Conservation (phyloP, 75 land plant genomes). For the Pinus albicaulis region DNA sequence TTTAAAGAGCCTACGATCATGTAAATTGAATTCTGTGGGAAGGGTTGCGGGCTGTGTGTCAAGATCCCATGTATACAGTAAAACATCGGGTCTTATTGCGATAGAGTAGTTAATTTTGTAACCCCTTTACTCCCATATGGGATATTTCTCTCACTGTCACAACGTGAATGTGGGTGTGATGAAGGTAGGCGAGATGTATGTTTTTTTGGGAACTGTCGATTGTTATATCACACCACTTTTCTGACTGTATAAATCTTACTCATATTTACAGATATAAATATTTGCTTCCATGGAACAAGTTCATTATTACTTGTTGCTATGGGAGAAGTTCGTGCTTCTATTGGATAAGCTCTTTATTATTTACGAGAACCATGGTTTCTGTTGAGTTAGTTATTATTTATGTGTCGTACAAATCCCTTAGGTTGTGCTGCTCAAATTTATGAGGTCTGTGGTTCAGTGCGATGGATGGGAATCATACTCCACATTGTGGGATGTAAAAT, state of each 20-base stretch:
- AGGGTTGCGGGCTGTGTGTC: not conserved
- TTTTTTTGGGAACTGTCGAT: not conserved
- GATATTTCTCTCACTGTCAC: not conserved
- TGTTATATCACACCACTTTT: not conserved
- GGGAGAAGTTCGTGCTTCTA: not conserved
- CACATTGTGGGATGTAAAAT: too few relatives aligned
- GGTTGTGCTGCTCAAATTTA: too few relatives aligned
- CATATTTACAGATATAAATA: not conserved
- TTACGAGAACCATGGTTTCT: too few relatives aligned
- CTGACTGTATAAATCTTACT: not conserved
- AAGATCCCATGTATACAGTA: not conserved
- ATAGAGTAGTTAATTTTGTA: not conserved
- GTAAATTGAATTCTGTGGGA: not conserved
- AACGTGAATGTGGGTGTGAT: conserved; percentile 1
- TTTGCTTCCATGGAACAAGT: not conserved
- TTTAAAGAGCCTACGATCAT: not conserved
- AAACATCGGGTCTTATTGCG: not conserved
- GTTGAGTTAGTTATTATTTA: too few relatives aligned
- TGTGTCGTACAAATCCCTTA: too few relatives aligned
- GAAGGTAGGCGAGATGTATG: not conserved
- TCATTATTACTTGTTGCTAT: not conserved
- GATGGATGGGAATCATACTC: too few relatives aligned
- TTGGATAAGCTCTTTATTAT: too few relatives aligned
- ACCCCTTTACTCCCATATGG: not conserved
- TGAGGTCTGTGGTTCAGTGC: too few relatives aligned